A percentile compares a stretch with the other conserved stretches of the same genome.
Evolutionary conservation across 495 filamentous ascomycete species (phyloP).

Genomic region (Lophiotrema nucula): DNA sequence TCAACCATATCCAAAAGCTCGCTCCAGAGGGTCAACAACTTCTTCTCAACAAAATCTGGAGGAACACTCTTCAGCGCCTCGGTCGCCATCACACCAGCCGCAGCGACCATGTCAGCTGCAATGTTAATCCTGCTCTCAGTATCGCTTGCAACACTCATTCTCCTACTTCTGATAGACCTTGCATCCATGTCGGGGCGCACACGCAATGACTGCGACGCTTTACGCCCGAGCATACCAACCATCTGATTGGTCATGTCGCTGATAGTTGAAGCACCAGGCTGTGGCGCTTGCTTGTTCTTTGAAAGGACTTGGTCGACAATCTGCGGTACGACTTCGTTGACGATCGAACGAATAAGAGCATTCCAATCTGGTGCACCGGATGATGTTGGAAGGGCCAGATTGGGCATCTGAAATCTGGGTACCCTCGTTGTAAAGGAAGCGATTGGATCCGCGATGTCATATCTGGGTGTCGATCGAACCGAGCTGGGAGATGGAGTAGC

Average conservation of each 20-base stretch:
- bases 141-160: constrained; percentile 22
- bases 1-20: constrained; percentile 30
- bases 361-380: constrained; percentile 16
- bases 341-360: constrained; percentile 21
- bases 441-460: constrained; percentile 7
- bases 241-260: constrained; percentile 22
- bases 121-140: constrained; percentile 23
- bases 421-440: neutral
- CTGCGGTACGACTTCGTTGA: constrained; percentile 26
- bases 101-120: constrained; percentile 28
- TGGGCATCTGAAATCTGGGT: constrained; percentile 1
- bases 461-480: neutral
- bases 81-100: constrained; percentile 25
- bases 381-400: neutral
- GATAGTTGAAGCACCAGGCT: constrained; percentile 6
- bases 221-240: constrained; percentile 14
- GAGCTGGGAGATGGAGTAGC: neutral
- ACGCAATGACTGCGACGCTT: constrained; percentile 21
- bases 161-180: constrained; percentile 11
- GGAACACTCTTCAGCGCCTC: constrained; percentile 26
- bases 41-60: constrained; percentile 30
- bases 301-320: constrained; percentile 21
- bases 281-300: constrained; percentile 8
- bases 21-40: constrained; percentile 27
- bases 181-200: constrained; percentile 16